Base-by-base conservation (phyloP, 768 basidiomycete species). In the Leccinum uliginosum region DNA sequence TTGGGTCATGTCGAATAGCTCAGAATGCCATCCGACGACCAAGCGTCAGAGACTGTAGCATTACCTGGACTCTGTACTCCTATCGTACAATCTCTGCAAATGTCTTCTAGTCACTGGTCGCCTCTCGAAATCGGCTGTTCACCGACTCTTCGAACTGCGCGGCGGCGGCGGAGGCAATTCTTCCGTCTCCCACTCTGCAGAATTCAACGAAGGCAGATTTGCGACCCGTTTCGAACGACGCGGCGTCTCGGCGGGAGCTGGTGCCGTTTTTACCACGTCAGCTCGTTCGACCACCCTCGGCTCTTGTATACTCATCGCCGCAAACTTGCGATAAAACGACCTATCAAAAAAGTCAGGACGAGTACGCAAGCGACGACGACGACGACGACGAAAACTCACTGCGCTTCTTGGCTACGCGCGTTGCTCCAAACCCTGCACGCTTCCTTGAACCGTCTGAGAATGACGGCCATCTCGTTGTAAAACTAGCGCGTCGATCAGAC, bases 381-480 rank as follows among this genome's bases (percentile, higher is more conserved):
- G 21, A 27, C 17, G n/a, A 30, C 32, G 21, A 4, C 6, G 3
- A 29, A 5, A 7, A 46, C 86, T 70, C 65, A 92, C 90, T 85
- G 84, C 26, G 90, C 78, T 69, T 95, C 91, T 50, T 85, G 80
- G 58, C 85, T 81, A 43, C 95, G 78, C 17, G 78, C 75, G 45
- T 81, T 79, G 49, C 83, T 84, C 89, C 92, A 97, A 4, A 78
- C 77, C 62, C 81, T 82, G 68, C 91, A 93, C 3, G 78, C 78
- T 53, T 87, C 87, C 67, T 84, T 88, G 75, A 93, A 91, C 58
- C 86, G 81, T 6, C 78, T 73, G 1, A 96, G 70, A 46, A 95
- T 83, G 11, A 77, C 81, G 3, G 83, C 80, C 54, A 98, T 80
- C 64, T 91, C 89, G 59, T 92, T 93, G 69, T 99, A 96, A 67